These are phyloP conservation scores for Nakaseomyces nivariensis DNA, from an alignment of 1,139 yeast genomes.

Conservation along the genomic window DNA sequence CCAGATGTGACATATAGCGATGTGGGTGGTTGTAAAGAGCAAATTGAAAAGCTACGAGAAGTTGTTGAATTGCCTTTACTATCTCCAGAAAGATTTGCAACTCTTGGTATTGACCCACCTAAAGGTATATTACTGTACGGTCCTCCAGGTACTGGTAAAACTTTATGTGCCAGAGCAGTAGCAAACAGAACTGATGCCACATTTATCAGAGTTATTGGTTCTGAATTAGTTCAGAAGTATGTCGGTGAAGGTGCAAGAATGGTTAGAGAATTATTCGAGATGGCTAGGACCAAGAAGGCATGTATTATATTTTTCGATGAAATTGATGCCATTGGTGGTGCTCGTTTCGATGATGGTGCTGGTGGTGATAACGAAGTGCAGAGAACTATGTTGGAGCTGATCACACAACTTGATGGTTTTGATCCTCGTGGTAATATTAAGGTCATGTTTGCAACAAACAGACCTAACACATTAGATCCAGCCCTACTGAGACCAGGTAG, in stretches of 20 bases:
- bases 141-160: constrained; percentile 98
- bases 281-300: constrained; percentile 97
- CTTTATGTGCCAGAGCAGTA: constrained; percentile 95
- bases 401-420: constrained; percentile 94
- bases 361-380: constrained; percentile 99
- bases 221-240: constrained; percentile 93
- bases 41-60: constrained; percentile 91
- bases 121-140: constrained; percentile 93
- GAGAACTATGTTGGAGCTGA: constrained; percentile 95
- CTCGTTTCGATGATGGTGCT: constrained; percentile 97
- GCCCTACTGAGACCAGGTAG: constrained; percentile 97
- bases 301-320: constrained; percentile 91
- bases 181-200: constrained; percentile 99
- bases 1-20: constrained; percentile 88
- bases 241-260: constrained; percentile 99
- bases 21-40: constrained; percentile 97
- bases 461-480: constrained; percentile 97
- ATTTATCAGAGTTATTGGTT: constrained; percentile 93
- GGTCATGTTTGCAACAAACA: constrained; percentile 97
- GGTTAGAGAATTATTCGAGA: constrained; percentile 96
- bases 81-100: constrained; percentile 93
- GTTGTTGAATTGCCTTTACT: constrained; percentile 92
- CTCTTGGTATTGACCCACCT: constrained; percentile 95
- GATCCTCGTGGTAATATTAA: constrained; percentile 97
- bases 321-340: constrained; percentile 98